phyloP scores from a whole-genome alignment of 169 alveolate species.

The Eimeria necatrix region DNA sequence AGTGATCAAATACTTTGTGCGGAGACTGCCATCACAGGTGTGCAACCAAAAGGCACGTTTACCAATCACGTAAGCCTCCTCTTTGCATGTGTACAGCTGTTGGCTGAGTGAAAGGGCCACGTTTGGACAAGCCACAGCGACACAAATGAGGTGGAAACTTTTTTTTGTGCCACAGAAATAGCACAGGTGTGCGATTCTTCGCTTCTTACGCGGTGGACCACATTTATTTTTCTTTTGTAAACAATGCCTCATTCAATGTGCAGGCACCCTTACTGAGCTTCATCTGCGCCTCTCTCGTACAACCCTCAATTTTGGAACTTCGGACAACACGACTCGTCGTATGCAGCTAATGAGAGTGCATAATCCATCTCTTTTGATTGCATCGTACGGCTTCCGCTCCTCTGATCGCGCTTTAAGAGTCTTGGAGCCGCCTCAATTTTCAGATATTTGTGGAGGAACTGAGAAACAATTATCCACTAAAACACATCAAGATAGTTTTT shows the following conservation, averaged over 20 bases:
- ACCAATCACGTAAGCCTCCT: background rate
- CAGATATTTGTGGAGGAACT: conserved; percentile 3
- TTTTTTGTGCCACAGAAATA: too few species aligned
- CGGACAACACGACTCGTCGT: conserved; percentile 45
- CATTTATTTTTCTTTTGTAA: background rate
- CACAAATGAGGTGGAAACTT: too few species aligned
- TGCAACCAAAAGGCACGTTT: conserved; percentile 13
- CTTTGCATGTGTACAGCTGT: background rate
- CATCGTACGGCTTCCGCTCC: conserved; percentile 64
- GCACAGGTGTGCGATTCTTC: background rate
- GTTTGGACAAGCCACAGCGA: too few species aligned
- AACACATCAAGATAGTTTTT: background rate
- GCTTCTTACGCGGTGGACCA: background rate
- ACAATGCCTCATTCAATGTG: background rate
- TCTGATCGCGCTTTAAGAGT: conserved; percentile 70
- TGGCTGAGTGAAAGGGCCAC: too few species aligned
- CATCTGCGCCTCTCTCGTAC: conserved; percentile 65
- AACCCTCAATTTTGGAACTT: conserved; percentile 61
- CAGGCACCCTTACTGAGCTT: conserved; percentile 75
- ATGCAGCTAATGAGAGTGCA: conserved; percentile 9
- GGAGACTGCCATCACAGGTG: conserved; percentile 79
- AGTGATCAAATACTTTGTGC: conserved; percentile 76
- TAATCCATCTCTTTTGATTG: conserved; percentile 72
- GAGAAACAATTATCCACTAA: background rate
- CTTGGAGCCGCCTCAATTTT: conserved; percentile 58